Percentiles rank a stretch among this genome's conserved stretches.
Conservation (phyloP, 257 asterid genomes). For the Solanum stenotomum region DNA sequence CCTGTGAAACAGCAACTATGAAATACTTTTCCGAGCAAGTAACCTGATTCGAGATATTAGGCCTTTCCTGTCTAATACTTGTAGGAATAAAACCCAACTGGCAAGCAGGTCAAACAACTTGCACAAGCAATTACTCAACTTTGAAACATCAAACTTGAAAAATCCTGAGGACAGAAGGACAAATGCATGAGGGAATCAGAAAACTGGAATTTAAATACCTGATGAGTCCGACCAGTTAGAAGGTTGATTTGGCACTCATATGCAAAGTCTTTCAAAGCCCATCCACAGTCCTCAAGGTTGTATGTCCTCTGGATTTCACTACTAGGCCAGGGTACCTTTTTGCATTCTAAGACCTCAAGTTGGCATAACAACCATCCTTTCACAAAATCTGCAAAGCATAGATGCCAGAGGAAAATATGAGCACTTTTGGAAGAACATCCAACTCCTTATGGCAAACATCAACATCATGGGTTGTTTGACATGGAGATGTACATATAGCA, state of each 20-base stretch:
- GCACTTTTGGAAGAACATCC: neutral
- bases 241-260: conserved; percentile 85
- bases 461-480: neutral
- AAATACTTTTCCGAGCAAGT: neutral
- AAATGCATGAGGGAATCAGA: neutral
- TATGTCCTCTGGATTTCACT: conserved; percentile 23
- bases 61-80: neutral
- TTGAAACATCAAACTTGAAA: neutral
- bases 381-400: conserved; percentile 42
- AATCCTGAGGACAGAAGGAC: neutral
- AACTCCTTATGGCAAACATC: neutral
- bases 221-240: conserved; percentile 90
- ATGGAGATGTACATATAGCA: neutral
- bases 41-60: neutral
- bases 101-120: neutral
- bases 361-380: conserved; percentile 72
- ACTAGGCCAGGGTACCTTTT: conserved; percentile 78
- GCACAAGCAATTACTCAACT: neutral
- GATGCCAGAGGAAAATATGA: neutral
- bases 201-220: conserved; percentile 34
- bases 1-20: neutral
- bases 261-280: conserved; percentile 66
- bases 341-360: conserved; percentile 93
- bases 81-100: neutral
- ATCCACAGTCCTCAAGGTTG: conserved; percentile 61